Conservation (phyloP, 2,329 filamentous ascomycete species). For the Botrytis squamosa region DNA sequence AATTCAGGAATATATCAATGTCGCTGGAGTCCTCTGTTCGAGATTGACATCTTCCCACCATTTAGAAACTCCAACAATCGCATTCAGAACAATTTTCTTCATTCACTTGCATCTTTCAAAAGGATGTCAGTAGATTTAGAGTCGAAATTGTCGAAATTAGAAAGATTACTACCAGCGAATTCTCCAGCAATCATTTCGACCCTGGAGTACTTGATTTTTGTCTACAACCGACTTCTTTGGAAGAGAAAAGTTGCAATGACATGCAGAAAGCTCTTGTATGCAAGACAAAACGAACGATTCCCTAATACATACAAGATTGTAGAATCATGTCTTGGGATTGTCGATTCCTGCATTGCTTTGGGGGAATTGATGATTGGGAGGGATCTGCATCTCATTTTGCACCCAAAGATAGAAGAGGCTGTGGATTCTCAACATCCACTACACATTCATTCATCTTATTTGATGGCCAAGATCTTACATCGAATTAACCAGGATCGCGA, state of each 20-base stretch:
- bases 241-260: background rate
- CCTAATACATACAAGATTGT: background rate
- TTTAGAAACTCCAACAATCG: background rate
- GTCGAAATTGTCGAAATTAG: background rate
- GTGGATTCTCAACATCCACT: background rate
- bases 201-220: background rate
- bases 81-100: rapidly evolving
- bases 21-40: background rate
- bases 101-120: background rate
- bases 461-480: background rate
- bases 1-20: rapidly evolving
- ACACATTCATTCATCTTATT: background rate
- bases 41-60: background rate
- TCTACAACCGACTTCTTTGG: background rate
- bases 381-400: background rate
- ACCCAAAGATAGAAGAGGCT: background rate
- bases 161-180: background rate
- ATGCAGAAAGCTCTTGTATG: background rate
- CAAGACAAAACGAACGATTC: background rate
- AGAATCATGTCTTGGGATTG: background rate
- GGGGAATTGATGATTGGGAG: background rate
- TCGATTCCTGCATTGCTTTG: background rate
- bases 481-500: rapidly evolving
- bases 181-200: background rate
- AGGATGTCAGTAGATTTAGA: rapidly evolving